Percentiles rank a stretch among this genome's conserved stretches.
These are phyloP conservation scores for Angomonas ambiguus DNA, from an alignment of 208 protist genomes.

Conservation along the genomic window DNA sequence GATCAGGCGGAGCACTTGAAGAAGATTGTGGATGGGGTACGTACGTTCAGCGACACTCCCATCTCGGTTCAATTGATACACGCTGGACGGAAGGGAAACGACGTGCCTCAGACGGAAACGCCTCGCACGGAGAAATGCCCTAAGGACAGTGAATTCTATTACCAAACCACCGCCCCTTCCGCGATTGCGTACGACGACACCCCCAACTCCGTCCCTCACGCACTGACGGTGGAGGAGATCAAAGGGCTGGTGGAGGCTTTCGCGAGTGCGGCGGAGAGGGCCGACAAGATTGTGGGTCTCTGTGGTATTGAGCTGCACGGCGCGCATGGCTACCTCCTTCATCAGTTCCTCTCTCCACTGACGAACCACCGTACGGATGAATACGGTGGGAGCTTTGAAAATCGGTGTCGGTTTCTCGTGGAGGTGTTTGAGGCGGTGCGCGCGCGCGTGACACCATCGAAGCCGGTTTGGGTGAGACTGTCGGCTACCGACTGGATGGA, in stretches of 20 bases:
- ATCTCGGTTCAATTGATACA: constrained; percentile 80
- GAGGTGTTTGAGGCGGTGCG: constrained; percentile 53
- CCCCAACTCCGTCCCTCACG: constrained; percentile 17
- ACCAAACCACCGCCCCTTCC: constrained; percentile 35
- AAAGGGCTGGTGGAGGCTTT: constrained; percentile 33
- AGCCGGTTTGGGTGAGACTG: constrained; percentile 75
- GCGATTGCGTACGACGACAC: constrained; percentile 35
- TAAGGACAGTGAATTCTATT: constrained; percentile 2
- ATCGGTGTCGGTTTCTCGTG: constrained; percentile 67
- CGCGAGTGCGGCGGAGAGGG: constrained; percentile 22
- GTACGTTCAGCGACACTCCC: constrained; percentile 20
- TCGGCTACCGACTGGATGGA: constrained; percentile 62
- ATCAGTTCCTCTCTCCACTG: constrained; percentile 58
- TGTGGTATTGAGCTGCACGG: constrained; percentile 82
- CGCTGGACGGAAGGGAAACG: constrained; percentile 46
- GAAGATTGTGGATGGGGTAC: constrained; percentile 31
- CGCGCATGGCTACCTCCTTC: constrained; percentile 80
- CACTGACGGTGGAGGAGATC: constrained; percentile 32
- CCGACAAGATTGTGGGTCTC: constrained; percentile 48
- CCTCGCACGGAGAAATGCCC: neutral
- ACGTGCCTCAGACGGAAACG: neutral
- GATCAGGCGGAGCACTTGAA: constrained; percentile 30
- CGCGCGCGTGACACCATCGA: constrained; percentile 30
- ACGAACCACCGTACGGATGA: constrained; percentile 78
- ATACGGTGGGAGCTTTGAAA: constrained; percentile 77